Base-by-base conservation (phyloP, 176 grass and related monocot genomes). In the Zoysia japonica region DNA sequence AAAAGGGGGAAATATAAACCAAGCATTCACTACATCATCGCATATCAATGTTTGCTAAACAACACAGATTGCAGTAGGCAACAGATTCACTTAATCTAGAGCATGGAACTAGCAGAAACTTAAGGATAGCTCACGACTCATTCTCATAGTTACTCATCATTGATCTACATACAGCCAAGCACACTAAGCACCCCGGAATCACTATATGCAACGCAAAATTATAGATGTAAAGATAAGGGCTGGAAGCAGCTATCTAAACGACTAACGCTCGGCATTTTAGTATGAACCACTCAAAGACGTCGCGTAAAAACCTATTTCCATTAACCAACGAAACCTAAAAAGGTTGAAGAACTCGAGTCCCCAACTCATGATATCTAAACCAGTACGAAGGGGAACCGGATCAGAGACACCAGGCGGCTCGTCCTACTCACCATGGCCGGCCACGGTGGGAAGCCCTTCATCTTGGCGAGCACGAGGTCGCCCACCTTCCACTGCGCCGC, bases 381-480 rank as follows among this genome's bases (percentile, higher is more conserved):
- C 15, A 28, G 2, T 41, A 76, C 20, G 28, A 15, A 36, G 8
- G 65, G 67, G 65, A 19, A 50, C 43, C 68, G 74, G 82, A 91
- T 74, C 86, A 77, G 79, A 68, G 39, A 47, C 67, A 85, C 51
- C 40, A 78, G 76, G 68, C 37, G 68, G 9, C 14, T 47, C 43
- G 56, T 38, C 9, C 43, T 10, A 53, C 63, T 83, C 74, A 98
- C 96, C 96, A 91, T 79, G 82, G 96, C 96, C 43, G 96, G 96
- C 96, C 96, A 98, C 5, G 96, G 88, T 1, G 96, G 96, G 75
- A 94, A 98, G 61, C 96, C 96, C 78, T 92, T 98, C 86, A 98
- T 92, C 86, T 98, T 98, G 72, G 96, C 96, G 68, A 98, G 92
- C 64, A 98, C 96, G 62, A 98, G 96, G 89, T 98, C 96, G 70